phyloP scores from a whole-genome alignment of 768 basidiomycete genomes.

The Candolleomyces aberdarensis region DNA sequence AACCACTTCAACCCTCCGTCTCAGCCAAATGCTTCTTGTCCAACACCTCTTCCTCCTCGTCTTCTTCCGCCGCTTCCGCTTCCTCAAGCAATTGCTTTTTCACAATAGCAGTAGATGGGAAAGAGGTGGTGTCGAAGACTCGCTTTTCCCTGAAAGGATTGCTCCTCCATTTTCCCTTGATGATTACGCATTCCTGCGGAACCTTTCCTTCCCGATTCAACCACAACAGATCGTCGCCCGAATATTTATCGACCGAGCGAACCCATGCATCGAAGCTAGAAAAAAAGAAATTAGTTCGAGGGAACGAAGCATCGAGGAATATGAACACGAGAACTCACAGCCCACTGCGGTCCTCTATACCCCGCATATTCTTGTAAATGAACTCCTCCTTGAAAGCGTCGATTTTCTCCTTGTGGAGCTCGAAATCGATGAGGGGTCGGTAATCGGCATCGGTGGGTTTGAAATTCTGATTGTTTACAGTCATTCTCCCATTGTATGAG shows the following conservation, averaged over 20 bases:
- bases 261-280: conserved; percentile 86
- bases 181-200: conserved; percentile 65
- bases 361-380: conserved; percentile 86
- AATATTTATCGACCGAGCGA: conserved; percentile 68
- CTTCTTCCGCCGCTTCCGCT: conserved; percentile 37
- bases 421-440: conserved; percentile 73
- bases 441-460: conserved; percentile 55
- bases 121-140: conserved; percentile 63
- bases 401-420: conserved; percentile 61
- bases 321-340: conserved; percentile 46
- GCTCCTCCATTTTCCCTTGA: conserved; percentile 50
- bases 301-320: background rate
- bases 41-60: conserved; percentile 37
- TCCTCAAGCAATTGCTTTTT: conserved; percentile 31
- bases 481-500: conserved; percentile 66
- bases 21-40: conserved; percentile 47
- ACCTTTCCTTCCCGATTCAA: conserved; percentile 77
- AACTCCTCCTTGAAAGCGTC: conserved; percentile 78
- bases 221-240: conserved; percentile 75
- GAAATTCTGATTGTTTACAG: conserved; percentile 46
- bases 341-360: conserved; percentile 74
- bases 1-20: conserved; percentile 42
- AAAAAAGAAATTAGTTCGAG: no score
- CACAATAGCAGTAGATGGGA: conserved; percentile 30
- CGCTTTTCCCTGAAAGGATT: conserved; percentile 68